A percentile compares a stretch with the other conserved stretches of the same genome.
Evolutionary conservation across 169 alveolate species (phyloP).

Genomic region (Cryptosporidium felis): DNA sequence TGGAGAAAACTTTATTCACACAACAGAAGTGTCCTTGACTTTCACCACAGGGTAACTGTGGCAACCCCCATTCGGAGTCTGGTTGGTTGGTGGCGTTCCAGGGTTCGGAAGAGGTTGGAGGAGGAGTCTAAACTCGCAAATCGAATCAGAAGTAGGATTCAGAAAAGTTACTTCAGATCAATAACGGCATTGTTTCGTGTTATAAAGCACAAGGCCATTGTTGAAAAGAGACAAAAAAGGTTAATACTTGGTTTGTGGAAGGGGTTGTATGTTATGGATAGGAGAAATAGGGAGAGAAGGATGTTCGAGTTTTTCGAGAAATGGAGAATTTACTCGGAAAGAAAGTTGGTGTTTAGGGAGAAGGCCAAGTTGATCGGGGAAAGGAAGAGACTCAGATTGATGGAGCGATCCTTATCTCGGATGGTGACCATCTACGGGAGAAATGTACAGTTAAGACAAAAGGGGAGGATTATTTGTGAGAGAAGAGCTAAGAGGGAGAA

Average conservation of each 20-base stretch:
- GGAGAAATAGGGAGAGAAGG: background rate
- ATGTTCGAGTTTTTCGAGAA: background rate
- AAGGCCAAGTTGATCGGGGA: background rate
- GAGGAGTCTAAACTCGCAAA: background rate
- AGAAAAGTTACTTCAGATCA: background rate
- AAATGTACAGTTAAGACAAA: background rate
- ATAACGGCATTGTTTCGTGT: background rate
- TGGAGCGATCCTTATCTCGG: background rate
- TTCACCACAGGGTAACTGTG: background rate
- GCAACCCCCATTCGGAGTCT: background rate
- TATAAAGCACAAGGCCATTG: background rate
- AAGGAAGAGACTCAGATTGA: background rate
- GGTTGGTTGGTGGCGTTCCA: background rate
- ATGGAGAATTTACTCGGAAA: background rate
- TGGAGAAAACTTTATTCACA: constrained; percentile 12
- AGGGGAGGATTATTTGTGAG: background rate
- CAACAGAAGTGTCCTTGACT: background rate
- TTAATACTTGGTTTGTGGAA: background rate
- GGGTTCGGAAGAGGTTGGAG: background rate
- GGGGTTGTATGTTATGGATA: background rate
- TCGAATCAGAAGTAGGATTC: background rate
- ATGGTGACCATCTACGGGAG: background rate
- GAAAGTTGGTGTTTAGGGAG: background rate
- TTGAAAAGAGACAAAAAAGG: background rate
- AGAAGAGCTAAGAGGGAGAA: background rate